Base-by-base conservation (phyloP, 805 yeast species). In the Pichia cephalocereana region DNA sequence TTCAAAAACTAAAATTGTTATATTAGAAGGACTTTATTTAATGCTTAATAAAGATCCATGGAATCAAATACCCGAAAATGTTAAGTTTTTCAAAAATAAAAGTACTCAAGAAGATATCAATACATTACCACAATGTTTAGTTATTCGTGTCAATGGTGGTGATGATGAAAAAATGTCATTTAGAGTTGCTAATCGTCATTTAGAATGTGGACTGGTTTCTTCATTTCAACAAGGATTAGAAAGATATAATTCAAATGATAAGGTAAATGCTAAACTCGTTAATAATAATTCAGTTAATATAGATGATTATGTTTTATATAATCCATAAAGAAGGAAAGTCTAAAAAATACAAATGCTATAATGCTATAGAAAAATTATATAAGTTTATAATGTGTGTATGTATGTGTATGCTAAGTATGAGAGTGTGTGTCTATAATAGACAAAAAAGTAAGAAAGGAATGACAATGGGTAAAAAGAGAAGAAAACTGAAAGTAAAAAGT, bases 1-100 rank as follows among this genome's bases (percentile, higher is more conserved):
- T 3, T 31, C 32, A 11, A 39, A 45, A 9, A 70, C 78, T 4
- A 66, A 78, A 48, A 73, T 87, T 1, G 63, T 88, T 5, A 71
- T 88, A 4, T 58, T 86, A 38, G 96, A 88, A 60, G 96, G 96
- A 0, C 69, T 83, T 43, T 88, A 89, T 60, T 67, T 88, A 10
- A 71, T 81, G 40, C 67, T 86, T 45, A 60, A 74, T 36, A 75
- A 75, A 38, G 76, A 71, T 5, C 76, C 76, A 14, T 88, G 96
- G 95, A 48, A 58, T 45, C 61, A 65, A 18, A 74, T 84, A 17
- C 17, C 34, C 10, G 31, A 40, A 17, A 32, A 32, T 32, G 37
- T 30, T 30, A 11, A 30, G 9, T 30, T 11, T 30, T 30, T 30
- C 31, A 32, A 15, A 8, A 15, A 32, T 15, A 32, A 8, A 9